Evolutionary conservation across 1,284 basidiomycete species (phyloP), one percentile per base, ranked within the genome.

Genomic region (Pterulicium gracile): DNA sequence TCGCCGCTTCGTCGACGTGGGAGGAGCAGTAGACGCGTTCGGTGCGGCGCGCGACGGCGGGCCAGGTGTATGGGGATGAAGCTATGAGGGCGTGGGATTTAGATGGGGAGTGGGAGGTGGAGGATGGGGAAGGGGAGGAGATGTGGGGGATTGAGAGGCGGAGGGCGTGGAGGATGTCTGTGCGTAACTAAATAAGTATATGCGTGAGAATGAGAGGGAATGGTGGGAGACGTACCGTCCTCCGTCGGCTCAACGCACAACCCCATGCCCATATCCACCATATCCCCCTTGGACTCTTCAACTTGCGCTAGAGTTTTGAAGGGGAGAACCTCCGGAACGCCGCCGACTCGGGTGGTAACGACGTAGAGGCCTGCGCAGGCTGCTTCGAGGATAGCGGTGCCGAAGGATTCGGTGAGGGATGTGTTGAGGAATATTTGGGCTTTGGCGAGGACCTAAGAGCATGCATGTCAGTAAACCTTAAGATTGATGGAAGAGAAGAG

Each of bases 341-440:
- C 95, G 0, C 96, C 95, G 0, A 99, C 95, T 24, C 82, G 77
- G 0, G 95, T 98, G 14, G 86, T 85, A 24, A 98, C 96, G 32
- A 98, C 88, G 57, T 96, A 95, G 5, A 98, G 70, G 0, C 96
- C 96, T 0, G 90, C 80, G 54, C 88, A 94, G 0, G 96, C 96
- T 0, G 96, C 96, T 69, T 99, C 96, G 43, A 98, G 75, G 53
- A 96, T 92, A 4, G 88, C 87, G 52, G 95, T 98, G 0, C 96
- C 95, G 56, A 99, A 99, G 0, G 96, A 80, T 62, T 99, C 95
- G 0, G 95, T 99, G 17, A 99, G 73, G 0, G 90, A 94, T 0
- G 95, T 95, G 60, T 95, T 96, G 66, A 98, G 74, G 64, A 90
- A 98, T 52, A 99, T 94, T 5, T 90, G 74, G 0, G 94, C 93